These are phyloP conservation scores for Phytophthora fragariae DNA, from an alignment of 352 stramenopile genomes.

Conservation along the genomic window DNA sequence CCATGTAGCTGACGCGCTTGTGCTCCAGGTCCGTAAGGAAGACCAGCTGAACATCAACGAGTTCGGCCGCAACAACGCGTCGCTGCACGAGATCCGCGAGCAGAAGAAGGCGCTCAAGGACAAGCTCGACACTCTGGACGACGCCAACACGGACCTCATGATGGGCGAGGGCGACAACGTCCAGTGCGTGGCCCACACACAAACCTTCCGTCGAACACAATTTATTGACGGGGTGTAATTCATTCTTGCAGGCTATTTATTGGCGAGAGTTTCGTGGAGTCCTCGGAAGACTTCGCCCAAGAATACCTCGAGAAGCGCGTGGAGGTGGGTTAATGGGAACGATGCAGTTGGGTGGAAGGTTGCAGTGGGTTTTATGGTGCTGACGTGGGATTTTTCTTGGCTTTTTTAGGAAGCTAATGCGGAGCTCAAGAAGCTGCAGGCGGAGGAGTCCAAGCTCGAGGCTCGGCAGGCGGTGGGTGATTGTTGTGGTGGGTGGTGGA, in stretches of 20 bases:
- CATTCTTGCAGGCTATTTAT: constrained; percentile 83
- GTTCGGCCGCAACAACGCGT: constrained; percentile 97
- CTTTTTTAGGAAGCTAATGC: constrained; percentile 69
- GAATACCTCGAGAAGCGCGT: constrained; percentile 94
- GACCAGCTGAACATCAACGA: constrained; percentile 99
- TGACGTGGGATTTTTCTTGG: not conserved
- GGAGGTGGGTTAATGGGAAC: constrained; percentile 49
- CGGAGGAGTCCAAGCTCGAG: constrained; percentile 90
- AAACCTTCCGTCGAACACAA: not conserved
- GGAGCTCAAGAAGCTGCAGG: constrained; percentile 82
- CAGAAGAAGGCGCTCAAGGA: constrained; percentile 94
- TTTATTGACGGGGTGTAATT: not conserved
- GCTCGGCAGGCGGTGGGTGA: constrained; percentile 84
- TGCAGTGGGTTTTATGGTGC: not conserved
- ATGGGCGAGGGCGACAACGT: constrained; percentile 92
- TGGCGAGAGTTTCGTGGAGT: constrained; percentile 96
- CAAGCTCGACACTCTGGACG: constrained; percentile 95
- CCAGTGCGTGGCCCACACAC: constrained; percentile 45
- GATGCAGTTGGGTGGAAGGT: not conserved
- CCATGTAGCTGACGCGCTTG: not conserved
- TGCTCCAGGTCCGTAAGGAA: constrained; percentile 92
- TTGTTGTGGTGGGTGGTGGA: not conserved
- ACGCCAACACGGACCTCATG: constrained; percentile 98
- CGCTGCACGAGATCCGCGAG: constrained; percentile 92
- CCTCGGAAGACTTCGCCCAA: constrained; percentile 93